These are phyloP conservation scores for Lasiosphaeria miniovina DNA, from an alignment of 495 filamentous ascomycete species.

Conservation along the genomic window DNA sequence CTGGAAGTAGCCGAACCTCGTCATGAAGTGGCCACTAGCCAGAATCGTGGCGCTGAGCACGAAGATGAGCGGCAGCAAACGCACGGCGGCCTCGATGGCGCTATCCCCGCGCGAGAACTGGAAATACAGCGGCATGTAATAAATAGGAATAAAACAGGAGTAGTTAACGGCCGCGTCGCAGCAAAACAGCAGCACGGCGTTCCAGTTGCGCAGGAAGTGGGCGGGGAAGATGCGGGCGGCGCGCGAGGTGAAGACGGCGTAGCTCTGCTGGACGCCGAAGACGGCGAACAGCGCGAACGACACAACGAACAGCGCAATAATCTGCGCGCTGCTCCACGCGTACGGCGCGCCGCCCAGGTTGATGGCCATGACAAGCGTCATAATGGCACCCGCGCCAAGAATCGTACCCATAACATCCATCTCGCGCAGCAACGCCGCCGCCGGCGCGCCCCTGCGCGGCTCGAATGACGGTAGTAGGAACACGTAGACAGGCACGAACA, in stretches of 20 bases:
- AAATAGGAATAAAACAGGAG: constrained; percentile 39
- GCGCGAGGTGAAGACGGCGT: constrained; percentile 44
- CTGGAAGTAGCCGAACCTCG: constrained; percentile 50
- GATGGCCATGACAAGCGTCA: constrained; percentile 48
- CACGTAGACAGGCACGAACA: constrained; percentile 55
- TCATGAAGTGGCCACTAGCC: constrained; percentile 50
- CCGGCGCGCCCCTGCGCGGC: constrained; percentile 36
- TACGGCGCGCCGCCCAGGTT: constrained; percentile 55
- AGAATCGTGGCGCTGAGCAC: constrained; percentile 46
- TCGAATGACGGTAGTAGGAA: constrained; percentile 49
- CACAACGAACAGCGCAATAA: constrained; percentile 52
- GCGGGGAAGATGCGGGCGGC: constrained; percentile 51
- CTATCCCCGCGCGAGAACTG: constrained; percentile 53
- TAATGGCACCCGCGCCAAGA: constrained; percentile 38
- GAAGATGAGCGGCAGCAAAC: constrained; percentile 57
- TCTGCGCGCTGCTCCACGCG: constrained; percentile 48
- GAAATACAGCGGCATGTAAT: constrained; percentile 57
- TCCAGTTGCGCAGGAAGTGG: constrained; percentile 44
- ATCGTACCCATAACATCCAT: constrained; percentile 44
- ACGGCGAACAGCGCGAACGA: constrained; percentile 48
- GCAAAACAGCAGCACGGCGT: constrained; percentile 44
- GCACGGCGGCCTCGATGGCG: constrained; percentile 49
- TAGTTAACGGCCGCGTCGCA: constrained; percentile 34
- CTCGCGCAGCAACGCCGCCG: constrained; percentile 33
- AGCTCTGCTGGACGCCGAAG: constrained; percentile 51